phyloP scores from a whole-genome alignment of 1,284 basidiomycete species.

The Microstroma glucosiphilum region DNA sequence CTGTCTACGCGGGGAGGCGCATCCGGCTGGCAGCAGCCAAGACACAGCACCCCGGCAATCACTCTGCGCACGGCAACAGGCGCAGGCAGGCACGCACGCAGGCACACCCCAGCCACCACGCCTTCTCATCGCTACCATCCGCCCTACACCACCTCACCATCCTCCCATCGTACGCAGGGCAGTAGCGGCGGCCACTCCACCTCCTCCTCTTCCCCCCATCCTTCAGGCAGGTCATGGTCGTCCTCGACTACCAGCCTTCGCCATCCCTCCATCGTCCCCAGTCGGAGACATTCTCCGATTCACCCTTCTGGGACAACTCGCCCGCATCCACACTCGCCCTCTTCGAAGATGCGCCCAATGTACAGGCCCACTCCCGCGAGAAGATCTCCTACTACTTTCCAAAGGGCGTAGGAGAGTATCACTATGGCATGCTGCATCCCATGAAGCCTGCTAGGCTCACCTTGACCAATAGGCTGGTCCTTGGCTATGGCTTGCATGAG shows the following conservation, averaged over 20 bases:
- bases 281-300: neutral
- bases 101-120: too few relatives aligned
- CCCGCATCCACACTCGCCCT: constrained; percentile 15
- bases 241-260: neutral
- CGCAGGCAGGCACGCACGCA: too few relatives aligned
- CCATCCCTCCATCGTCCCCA: neutral
- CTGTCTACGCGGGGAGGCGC: too few relatives aligned
- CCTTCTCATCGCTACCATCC: too few relatives aligned
- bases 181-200: too few relatives aligned
- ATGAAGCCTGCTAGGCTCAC: constrained; percentile 97
- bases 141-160: too few relatives aligned
- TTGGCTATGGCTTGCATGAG: constrained; percentile 93
- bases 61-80: too few relatives aligned
- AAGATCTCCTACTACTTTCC: constrained; percentile 94
- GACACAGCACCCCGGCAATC: too few relatives aligned
- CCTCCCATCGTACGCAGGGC: too few relatives aligned
- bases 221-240: constrained; percentile 1
- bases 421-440: constrained; percentile 79
- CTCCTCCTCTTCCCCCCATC: too few relatives aligned
- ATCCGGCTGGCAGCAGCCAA: too few relatives aligned
- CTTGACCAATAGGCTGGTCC: constrained; percentile 86
- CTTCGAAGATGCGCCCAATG: constrained; percentile 23
- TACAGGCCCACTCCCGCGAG: constrained; percentile 52
- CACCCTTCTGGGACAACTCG: constrained; percentile 5
- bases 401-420: constrained; percentile 73